These are phyloP conservation scores for Salvia miltiorrhiza DNA, from an alignment of 257 asterid genomes.

Conservation along the genomic window DNA sequence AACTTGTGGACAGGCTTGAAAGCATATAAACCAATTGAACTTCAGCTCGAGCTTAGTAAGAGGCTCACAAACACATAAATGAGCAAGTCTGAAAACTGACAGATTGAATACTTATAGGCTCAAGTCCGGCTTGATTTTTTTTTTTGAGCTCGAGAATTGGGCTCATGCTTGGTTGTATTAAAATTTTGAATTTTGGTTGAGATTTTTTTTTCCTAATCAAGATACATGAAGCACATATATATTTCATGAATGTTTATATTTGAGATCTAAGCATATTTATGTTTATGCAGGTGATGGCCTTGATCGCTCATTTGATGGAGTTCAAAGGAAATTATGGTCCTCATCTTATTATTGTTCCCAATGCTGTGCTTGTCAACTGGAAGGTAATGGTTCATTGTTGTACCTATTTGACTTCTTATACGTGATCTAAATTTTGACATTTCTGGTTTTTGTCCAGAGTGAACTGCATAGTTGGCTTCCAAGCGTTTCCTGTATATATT, in stretches of 20 bases:
- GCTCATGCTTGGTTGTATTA: not conserved
- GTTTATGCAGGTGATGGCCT: conserved; percentile 80
- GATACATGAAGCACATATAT: not conserved
- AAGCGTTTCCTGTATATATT: conserved; percentile 87
- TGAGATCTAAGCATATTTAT: conserved; percentile 14
- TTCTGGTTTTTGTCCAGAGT: conserved; percentile 60
- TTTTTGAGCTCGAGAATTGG: too few relatives aligned
- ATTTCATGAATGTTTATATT: conserved; percentile 6
- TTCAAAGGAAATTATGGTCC: conserved; percentile 99
- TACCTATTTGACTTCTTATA: conserved; percentile 11
- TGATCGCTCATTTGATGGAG: conserved; percentile 96
- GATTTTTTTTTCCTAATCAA: not conserved
- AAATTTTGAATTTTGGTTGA: not conserved
- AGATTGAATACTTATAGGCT: not conserved
- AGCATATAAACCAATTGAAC: not conserved
- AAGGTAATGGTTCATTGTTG: conserved; percentile 51
- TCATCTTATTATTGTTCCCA: conserved; percentile 96
- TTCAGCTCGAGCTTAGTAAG: not conserved
- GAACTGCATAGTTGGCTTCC: conserved; percentile 97
- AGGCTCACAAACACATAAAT: not conserved
- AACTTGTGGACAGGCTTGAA: not conserved
- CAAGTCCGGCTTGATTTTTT: not conserved
- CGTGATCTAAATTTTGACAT: conserved; percentile 2
- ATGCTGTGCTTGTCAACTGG: conserved; percentile 99
- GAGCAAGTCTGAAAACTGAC: not conserved